Base-by-base conservation (phyloP, 129 eudicot genomes). In the Saussurea involucrata region DNA sequence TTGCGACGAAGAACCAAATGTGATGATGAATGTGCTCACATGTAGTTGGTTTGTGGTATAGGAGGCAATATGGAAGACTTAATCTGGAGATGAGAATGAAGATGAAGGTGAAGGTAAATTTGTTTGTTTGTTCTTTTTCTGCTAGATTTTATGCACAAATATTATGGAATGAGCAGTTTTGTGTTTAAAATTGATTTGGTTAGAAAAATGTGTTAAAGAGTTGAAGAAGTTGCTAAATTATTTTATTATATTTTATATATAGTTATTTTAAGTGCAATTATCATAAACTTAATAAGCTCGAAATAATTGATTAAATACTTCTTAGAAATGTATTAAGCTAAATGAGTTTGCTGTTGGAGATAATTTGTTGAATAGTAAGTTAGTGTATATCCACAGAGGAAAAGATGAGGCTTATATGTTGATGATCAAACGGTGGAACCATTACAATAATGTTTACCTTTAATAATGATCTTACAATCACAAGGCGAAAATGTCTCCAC, bases 91-190 rank as follows among this genome's bases (percentile, higher is more conserved):
- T 67, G 55, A 68, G 24, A 21, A 67, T 33, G 68, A 53, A 55
- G 68, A 55, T 17, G 66, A 77, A 77, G 81, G 67, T 66, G 46
- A 29, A 66, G 8, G 81, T 77, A 77, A 68, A 77, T 68, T 68
- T 77, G 80, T 67, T 66, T 76, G 21, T 69, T 76, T 75, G 25
- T 66, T 75, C 46, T 27, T 34, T 57, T 58, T 20, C 49, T 67
- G 67, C 49, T 49, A 76, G 37, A 66, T 32, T 76, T 49, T n/a
- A 20, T 66, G 57, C 29, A 76, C 74, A 29, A 66, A 40, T 66
- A 53, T 65, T 29, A 28, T 76, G 73, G 66, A 76, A 66, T 67
- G 68, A 67, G 25, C 57, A 49, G 36, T 76, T 76, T 76, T 53
- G 66, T 76, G 66, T 42, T 49, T 15, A 6, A 46, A 28, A 24